A percentile compares a stretch with the other conserved stretches of the same genome.
Evolutionary conservation across 2,329 filamentous ascomycete genomes (phyloP).

Genomic region (Aureobasidium uvarum): DNA sequence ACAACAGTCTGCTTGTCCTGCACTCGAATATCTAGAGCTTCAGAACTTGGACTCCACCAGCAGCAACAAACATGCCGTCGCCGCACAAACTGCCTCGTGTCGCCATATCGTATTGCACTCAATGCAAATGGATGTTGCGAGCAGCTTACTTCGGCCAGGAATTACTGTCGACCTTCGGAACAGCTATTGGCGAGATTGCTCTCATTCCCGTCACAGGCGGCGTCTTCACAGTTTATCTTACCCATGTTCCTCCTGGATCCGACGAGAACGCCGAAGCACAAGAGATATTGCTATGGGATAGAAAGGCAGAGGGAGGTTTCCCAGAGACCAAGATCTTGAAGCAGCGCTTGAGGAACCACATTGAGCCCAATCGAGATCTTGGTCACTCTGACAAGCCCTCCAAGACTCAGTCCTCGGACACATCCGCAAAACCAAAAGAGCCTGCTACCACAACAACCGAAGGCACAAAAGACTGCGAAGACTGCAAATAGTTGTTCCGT

Average conservation of each 20-base stretch:
- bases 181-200: conserved; percentile 79
- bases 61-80: neutral
- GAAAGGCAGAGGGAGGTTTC: conserved; percentile 82
- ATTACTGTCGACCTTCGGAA: conserved; percentile 87
- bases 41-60: neutral
- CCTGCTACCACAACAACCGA: neutral
- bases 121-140: conserved; percentile 56
- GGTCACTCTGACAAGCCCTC: conserved; percentile 62
- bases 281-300: conserved; percentile 75
- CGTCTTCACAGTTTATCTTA: conserved; percentile 72
- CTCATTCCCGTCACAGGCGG: conserved; percentile 84
- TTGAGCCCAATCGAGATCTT: conserved; percentile 73
- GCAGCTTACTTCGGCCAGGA: conserved; percentile 80
- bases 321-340: conserved; percentile 94
- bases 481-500: conserved; percentile 17
- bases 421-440: neutral
- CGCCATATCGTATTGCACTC: conserved; percentile 88
- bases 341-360: conserved; percentile 74
- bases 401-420: conserved; percentile 9
- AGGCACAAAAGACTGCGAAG: conserved; percentile 21
- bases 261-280: conserved; percentile 30
- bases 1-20: neutral
- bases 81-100: conserved; percentile 61
- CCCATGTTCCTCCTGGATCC: conserved; percentile 34
- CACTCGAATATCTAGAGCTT: neutral